Percentiles rank a stretch among this genome's conserved stretches.
Evolutionary conservation across 768 basidiomycete genomes (phyloP).

Genomic region (Nidularia sp.): DNA sequence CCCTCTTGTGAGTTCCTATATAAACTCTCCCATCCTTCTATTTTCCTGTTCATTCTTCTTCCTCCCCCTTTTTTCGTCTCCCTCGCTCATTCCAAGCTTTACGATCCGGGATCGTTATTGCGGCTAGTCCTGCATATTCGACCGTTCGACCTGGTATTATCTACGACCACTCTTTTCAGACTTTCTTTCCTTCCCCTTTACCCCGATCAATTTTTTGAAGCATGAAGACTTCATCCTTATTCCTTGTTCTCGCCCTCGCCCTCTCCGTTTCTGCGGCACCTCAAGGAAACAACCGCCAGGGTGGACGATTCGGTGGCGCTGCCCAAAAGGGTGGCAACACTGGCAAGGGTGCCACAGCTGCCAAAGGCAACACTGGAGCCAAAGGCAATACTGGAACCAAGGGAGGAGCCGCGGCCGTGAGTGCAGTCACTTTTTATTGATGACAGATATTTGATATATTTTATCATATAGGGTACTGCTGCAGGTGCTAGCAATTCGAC

Average conservation of each 20-base stretch:
- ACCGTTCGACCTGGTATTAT: neutral
- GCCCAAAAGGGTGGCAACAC: neutral
- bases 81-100: constrained; percentile 10
- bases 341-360: constrained; percentile 1
- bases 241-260: constrained; percentile 22
- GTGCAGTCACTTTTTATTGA: too few species aligned
- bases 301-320: constrained; percentile 4
- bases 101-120: constrained; percentile 25
- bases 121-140: constrained; percentile 18
- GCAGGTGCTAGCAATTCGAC: constrained; percentile 6
- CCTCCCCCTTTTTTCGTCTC: constrained; percentile 6
- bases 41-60: constrained; percentile 14
- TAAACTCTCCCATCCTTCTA: constrained; percentile 3
- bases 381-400: constrained; percentile 2
- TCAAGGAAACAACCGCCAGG: constrained; percentile 10
- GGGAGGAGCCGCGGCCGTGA: constrained; percentile 3
- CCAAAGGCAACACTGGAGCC: constrained; percentile 8
- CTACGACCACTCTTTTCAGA: constrained; percentile 13
- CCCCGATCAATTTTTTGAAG: constrained; percentile 9
- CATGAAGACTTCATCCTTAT: constrained; percentile 25
- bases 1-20: neutral
- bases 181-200: constrained; percentile 12
- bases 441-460: too few species aligned
- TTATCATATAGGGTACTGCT: constrained; percentile 1
- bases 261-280: constrained; percentile 20